Evolutionary conservation across 2,329 filamentous ascomycete species (phyloP).

Genomic region (Fusarium piperis): DNA sequence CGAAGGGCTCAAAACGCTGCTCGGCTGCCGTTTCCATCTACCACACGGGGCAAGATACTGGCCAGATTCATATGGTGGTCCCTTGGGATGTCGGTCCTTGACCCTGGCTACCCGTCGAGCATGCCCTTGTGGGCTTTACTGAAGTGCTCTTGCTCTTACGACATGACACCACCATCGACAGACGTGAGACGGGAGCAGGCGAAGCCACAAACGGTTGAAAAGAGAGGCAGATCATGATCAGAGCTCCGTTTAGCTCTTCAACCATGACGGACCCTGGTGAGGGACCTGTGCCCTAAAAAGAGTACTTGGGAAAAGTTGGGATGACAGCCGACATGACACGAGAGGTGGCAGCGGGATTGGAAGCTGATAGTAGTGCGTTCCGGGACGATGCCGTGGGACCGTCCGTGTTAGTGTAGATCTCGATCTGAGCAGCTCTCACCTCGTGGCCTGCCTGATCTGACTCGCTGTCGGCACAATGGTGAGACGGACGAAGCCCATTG

Average conservation of each 20-base stretch:
- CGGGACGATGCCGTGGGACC: conserved; percentile 30
- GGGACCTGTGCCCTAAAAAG: conserved; percentile 7
- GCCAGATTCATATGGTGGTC: conserved; percentile 9
- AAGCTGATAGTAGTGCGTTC: conserved; percentile 23
- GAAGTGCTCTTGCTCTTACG: conserved; percentile 23
- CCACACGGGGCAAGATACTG: conserved; percentile 10
- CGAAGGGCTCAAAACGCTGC: conserved; percentile 36
- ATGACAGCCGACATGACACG: conserved; percentile 31
- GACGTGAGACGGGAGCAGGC: conserved; percentile 27
- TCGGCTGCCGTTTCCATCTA: conserved; percentile 21
- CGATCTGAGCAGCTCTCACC: conserved; percentile 37
- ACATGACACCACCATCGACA: conserved; percentile 37
- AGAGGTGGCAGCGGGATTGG: conserved; percentile 30
- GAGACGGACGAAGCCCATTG: conserved; percentile 28
- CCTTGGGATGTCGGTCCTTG: conserved; percentile 9
- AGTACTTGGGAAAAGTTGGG: conserved; percentile 27
- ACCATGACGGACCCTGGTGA: conserved; percentile 7
- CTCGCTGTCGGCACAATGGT: conserved; percentile 37
- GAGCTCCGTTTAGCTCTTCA: conserved; percentile 13
- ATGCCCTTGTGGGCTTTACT: conserved; percentile 18
- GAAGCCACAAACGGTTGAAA: conserved; percentile 23
- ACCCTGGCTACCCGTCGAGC: conserved; percentile 30
- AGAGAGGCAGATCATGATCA: conserved; percentile 4
- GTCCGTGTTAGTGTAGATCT: conserved; percentile 42
- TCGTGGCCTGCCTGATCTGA: conserved; percentile 39